Evolutionary conservation across 2,329 filamentous ascomycete genomes (phyloP), one percentile per base, ranked within the genome.

Genomic region (Apiospora marii): DNA sequence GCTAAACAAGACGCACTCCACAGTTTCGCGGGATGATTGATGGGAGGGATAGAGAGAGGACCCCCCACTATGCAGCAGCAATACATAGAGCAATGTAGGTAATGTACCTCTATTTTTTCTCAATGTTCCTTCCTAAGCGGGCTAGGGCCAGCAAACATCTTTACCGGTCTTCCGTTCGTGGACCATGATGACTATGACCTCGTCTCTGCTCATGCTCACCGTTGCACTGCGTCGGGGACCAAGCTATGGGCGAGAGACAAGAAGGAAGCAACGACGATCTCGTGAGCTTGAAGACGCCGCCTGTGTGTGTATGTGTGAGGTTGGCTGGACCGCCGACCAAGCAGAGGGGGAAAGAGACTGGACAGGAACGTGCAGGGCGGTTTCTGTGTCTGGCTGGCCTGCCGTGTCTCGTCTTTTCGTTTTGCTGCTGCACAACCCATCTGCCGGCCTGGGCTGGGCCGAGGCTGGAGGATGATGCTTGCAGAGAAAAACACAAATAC

Each of bases 21-120:
- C 58, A 64, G 34, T 64, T 64, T 64, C 58, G 58, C 58, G 58
- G 58, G 58, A 64, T 64, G 58, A 41, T 41, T 34, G 58, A n/a
- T 41, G 58, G 58, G 58, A 64, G 37, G 30, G 14, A n/a, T 19
- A 22, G 30, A 30, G 5, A 61, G 34, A n/a, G 22, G 19, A 22
- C 30, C 53, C 58, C 58, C 58, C 58, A 64, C 58, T 34, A 64
- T 64, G 58, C 34, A 64, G n/a, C 34, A 41, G 27, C 24, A 22
- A 0, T 7, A 5, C 2, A 3, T 46, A 19, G 5, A 16, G 43
- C 43, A 37, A 37, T 46, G 43, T 13, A 46, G 13, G 6, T 6
- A 4, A 22, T 14, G 12, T 51, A 51, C 49, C 49, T 24, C 4
- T 4, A 7, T 51, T 30, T 12, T 34, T 37, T 41, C 13, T 64